Base-by-base conservation (phyloP, 2,329 filamentous ascomycete species). In the Penicillium capsulatum region DNA sequence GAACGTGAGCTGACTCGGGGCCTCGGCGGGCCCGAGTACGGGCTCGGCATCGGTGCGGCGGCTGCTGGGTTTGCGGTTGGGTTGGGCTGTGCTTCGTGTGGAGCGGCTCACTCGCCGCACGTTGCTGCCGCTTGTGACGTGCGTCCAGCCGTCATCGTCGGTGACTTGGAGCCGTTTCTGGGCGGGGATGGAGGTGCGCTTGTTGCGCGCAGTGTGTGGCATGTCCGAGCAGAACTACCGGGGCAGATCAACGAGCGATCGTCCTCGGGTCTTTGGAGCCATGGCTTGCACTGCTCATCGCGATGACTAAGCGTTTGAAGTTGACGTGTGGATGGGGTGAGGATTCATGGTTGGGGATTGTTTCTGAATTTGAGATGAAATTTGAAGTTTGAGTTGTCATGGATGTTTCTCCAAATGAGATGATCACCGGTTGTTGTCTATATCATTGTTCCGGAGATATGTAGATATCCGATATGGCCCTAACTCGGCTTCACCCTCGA, bases 71-170 rank as follows among this genome's bases (percentile, higher is more conserved):
- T 28, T 14, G 6, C n/a, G 4, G 9, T n/a, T 28, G 5, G 26
- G 10, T 28, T 11, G 2, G 6, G 9, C 26, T 4, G 6, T 14
- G 26, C 6, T 11, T 16, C 39, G 26, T 14, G 26, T 11, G 6
- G 26, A 42, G 41, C 48, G 53, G 19, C 52, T 31, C 24, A 48
- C 48, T 22, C 59, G 59, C 33, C 55, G 54, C 29, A 54, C 58
- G 34, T 56, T 58, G 36, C 40, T 46, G 41, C 39, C 51, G 22
- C 54, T 66, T 14, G 63, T 61, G 44, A 71, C 58, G 47, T 70
- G 67, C 16, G 68, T 69, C 68, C 68, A 71, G 55, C 68, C 67
- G 33, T 66, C 55, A 15, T 57, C 40, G 48, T 66, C 66, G 36
- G 60, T 63, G 37, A 69, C 46, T 55, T 65, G 46, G 30, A 61